Base-by-base conservation (phyloP, 495 filamentous ascomycete genomes). In the Podospora conica region DNA sequence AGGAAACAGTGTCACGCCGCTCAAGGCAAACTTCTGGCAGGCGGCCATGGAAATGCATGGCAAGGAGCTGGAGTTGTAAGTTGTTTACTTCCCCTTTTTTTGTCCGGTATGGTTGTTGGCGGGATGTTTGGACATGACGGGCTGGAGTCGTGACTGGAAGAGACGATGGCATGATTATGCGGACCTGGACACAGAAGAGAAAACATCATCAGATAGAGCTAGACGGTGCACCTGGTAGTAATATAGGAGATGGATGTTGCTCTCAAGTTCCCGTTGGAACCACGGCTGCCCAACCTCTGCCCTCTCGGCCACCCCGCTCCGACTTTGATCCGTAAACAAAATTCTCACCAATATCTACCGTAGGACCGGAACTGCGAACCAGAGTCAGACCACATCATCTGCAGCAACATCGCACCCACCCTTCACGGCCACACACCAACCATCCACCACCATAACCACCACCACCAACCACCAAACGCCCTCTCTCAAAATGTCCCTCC, bases 11-110 rank as follows among this genome's bases (percentile, higher is more conserved):
- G 85, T 98, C 58, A 97, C 95, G 21, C 91, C 94, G 24, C 79
- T 98, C 62, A 90, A 90, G 75, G 93, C 93, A 21, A 96, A 96
- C 75, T 98, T 96, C 75, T 92, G 89, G 88, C 91, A 92, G 78
- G 84, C 85, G n/a, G 80, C 85, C 60, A 80, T 79, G 54, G 78
- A 82, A 20, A 72, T 72, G 70, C 86, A 77, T 71, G 86, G 80
- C 83, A 85, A 68, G 33, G 93, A 97, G 82, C 84, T 98, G 69
- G 90, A 92, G 81, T 81, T 97, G 90, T 96, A 87, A 95, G 91
- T 95, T 25, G 11, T 68, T 31, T 21, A 24, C 31, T 24, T 15
- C 54, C 65, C 65, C 65, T 33, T 60, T 68, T 53, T 24, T 63
- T 61, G 12, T 58, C 7, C 21, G n/a, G n/a, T n/a, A n/a, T 27